Base-by-base conservation (phyloP, 352 stramenopile genomes). In the Pythium folliculosum region DNA sequence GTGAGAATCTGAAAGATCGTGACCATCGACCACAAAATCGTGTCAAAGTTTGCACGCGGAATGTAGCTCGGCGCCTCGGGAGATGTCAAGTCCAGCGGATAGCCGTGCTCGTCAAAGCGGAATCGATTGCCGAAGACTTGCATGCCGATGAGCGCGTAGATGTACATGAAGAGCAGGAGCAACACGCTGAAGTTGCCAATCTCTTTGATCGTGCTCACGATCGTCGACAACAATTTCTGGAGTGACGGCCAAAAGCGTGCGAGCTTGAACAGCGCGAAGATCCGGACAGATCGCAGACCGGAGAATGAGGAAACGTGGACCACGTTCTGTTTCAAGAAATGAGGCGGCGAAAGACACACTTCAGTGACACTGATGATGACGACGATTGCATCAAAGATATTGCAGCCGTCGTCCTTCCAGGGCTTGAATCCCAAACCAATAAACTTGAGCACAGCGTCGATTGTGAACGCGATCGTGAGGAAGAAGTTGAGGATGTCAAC, bases 231-330 rank as follows among this genome's bases (percentile, higher is more conserved):
- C 38, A 99, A 62, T n/a, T 91, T 91, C 30, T 97, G 88, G 35
- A 98, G 77, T 1, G 89, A 97, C 37, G 92, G 89, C 94, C 94
- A 98, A 9, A 80, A 92, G 59, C 70, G 80, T 8, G 90, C 90
- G 32, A 98, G 87, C 68, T 98, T 98, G 59, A 98, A 96, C 10
- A 97, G 60, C 17, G 89, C 70, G 63, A 98, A 94, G 21, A 97
- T 62, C 14, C 92, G 78, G 45, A 97, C 73, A 1, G 86, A 96
- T 35, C 92, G 73, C n/a, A 98, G 76, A 1, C 89, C 90, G 2
- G 88, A 95, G 32, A 89, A 86, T 35, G 78, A 82, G 19, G 65
- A 49, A 1, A 74, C 62, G 19, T 76, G 80, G 4, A 72, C 65
- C 0, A 30, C 61, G 1, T 25, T 30, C 6, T 56, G 19, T 4